Evolutionary conservation across 257 asterid genomes (phyloP), one percentile per base, ranked within the genome.

Genomic region (Penstemon davidsonii): DNA sequence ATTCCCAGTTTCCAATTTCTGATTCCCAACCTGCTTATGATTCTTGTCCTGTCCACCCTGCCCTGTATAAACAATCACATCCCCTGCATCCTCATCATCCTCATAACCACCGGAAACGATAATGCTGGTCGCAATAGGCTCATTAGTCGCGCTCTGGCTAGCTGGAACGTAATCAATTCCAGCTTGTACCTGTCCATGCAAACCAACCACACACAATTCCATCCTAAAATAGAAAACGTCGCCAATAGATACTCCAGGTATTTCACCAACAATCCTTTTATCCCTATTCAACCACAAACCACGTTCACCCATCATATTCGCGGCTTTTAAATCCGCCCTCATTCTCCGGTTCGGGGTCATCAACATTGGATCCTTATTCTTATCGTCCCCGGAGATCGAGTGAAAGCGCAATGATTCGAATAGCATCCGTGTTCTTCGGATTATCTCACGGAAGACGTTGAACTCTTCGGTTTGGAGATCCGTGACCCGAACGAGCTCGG

Each of bases 21-120:
- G 98, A 64, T 87, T 82, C 83, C 72, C 70, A 55, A 87, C 88
- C 79, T 93, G 97, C 68, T 79, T 68, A 12, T 60, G 58, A 11
- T 81, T 6, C 70, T 85, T 86, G 65, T 88, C 96, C 82, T 88
- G 98, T 12, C 98, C 98, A 37, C 98, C 98, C n/a, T 93, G 98
- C 33, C 98, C 97, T 0, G 98, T 90, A 33, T 93, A 93, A 4
- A 93, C 75, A 8, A 93, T 84, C 75, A 81, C 96, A 49, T 86
- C 96, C 12, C 98, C 98, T 0, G 79, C 67, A 74, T 92, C 98
- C 55, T 77, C 94, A 19, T 92, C 96, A 53, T 92, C 98, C 69
- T 92, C 98, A 5, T 92, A 92, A 2, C 98, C 98, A 12, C 98
- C 98, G 0, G 98, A 92, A 12, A 90, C 92, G 15, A 92, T 88